Evolutionary conservation across 2,329 filamentous ascomycete genomes (phyloP).

Genomic region (Aphanocladium album): DNA sequence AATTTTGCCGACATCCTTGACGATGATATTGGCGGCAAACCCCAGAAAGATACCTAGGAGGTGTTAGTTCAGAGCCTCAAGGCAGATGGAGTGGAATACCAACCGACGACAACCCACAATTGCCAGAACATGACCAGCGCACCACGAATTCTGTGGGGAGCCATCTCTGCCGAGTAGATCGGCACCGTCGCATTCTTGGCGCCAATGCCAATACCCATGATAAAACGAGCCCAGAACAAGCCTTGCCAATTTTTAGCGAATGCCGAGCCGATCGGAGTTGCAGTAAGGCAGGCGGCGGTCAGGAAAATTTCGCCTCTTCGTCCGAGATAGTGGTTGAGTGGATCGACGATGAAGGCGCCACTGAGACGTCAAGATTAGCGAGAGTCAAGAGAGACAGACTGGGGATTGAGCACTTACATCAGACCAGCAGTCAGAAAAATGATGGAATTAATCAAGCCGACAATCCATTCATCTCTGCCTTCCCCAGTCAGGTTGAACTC

Average conservation of each 20-base stretch:
- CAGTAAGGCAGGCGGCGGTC: slow-evolving; percentile 43
- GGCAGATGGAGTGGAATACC: background rate
- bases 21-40: slow-evolving; percentile 47
- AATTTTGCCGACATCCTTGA: slow-evolving; percentile 46
- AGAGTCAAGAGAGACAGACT: background rate
- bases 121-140: slow-evolving; percentile 77
- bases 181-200: slow-evolving; percentile 60
- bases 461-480: slow-evolving; percentile 41
- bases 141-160: slow-evolving; percentile 60
- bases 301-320: slow-evolving; percentile 64
- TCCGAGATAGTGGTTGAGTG: slow-evolving; percentile 58
- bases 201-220: slow-evolving; percentile 64
- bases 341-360: slow-evolving; percentile 30
- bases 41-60: slow-evolving; percentile 42
- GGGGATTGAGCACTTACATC: slow-evolving; percentile 38
- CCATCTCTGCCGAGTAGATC: slow-evolving; percentile 68
- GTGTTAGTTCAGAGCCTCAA: slow-evolving; percentile 31
- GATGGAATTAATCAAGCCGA: slow-evolving; percentile 30
- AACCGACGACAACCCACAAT: slow-evolving; percentile 27
- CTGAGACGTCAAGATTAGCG: slow-evolving; percentile 12
- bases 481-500: slow-evolving; percentile 30
- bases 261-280: slow-evolving; percentile 50
- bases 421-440: slow-evolving; percentile 45
- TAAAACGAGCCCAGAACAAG: slow-evolving; percentile 59
- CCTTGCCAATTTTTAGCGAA: slow-evolving; percentile 62